Evolutionary conservation across 257 asterid genomes (phyloP).

Genomic region (Verbascum thapsus): DNA sequence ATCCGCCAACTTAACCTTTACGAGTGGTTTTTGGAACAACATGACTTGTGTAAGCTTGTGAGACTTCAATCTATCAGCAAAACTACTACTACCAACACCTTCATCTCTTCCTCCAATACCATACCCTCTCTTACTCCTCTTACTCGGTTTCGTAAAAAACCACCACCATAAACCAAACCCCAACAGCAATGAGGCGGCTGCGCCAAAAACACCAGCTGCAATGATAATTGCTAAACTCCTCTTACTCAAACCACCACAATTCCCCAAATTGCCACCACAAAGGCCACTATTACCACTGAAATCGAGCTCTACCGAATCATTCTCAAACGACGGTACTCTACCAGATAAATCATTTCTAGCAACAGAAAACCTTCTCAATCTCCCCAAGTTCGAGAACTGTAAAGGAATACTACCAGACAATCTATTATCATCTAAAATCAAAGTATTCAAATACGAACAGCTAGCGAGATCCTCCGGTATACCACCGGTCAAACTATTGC

Average conservation of each 20-base stretch:
- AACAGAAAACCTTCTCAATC: constrained; percentile 49
- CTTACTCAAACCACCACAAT: constrained; percentile 49
- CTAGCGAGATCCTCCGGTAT: constrained; percentile 72
- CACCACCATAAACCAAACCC: constrained; percentile 71
- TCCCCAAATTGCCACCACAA: constrained; percentile 47
- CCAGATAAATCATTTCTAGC: constrained; percentile 54
- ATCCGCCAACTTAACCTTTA: constrained; percentile 60
- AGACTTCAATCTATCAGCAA: constrained; percentile 48
- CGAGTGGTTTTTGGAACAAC: constrained; percentile 64
- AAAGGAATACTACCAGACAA: constrained; percentile 65
- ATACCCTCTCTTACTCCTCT: constrained; percentile 38
- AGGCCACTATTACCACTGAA: constrained; percentile 50
- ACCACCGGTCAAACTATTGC: constrained; percentile 55
- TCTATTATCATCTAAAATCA: constrained; percentile 44
- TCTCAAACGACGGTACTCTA: constrained; percentile 43
- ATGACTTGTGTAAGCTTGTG: constrained; percentile 59
- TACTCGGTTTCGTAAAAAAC: constrained; percentile 36
- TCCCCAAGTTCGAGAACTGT: constrained; percentile 55
- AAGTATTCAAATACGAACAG: constrained; percentile 59
- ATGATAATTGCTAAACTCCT: constrained; percentile 46
- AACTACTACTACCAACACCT: constrained; percentile 25
- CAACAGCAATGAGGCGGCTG: constrained; percentile 48
- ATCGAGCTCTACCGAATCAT: constrained; percentile 30
- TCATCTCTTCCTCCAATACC: constrained; percentile 37
- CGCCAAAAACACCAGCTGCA: constrained; percentile 57